A percentile compares a stretch with the other conserved stretches of the same genome.
Conservation (phyloP, 2,329 filamentous ascomycete genomes). For the Paecilomyces formosus region DNA sequence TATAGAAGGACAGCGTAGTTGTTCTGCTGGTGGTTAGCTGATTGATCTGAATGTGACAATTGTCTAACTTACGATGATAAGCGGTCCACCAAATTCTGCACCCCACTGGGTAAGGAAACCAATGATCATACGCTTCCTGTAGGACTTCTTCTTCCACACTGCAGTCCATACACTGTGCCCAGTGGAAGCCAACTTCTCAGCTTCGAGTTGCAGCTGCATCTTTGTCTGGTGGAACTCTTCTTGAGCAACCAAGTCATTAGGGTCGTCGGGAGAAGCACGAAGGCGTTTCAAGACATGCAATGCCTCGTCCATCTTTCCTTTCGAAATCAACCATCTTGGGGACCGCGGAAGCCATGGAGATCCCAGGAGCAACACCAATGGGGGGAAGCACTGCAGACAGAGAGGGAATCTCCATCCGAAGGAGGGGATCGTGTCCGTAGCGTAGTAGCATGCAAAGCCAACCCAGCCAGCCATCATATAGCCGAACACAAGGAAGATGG, state of each 20-base stretch:
- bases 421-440: slow-evolving; percentile 22
- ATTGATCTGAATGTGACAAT: neutral
- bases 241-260: slow-evolving; percentile 34
- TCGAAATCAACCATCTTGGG: slow-evolving; percentile 44
- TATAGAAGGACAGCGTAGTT: slow-evolving; percentile 42
- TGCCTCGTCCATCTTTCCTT: slow-evolving; percentile 40
- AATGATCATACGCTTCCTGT: slow-evolving; percentile 45
- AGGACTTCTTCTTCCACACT: slow-evolving; percentile 40
- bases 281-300: slow-evolving; percentile 35
- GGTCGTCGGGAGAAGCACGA: slow-evolving; percentile 30
- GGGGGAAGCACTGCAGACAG: slow-evolving; percentile 32
- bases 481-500: slow-evolving; percentile 42
- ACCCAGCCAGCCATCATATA: slow-evolving; percentile 41
- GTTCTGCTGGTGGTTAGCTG: slow-evolving; percentile 25
- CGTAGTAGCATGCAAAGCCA: slow-evolving; percentile 40
- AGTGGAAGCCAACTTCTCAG: slow-evolving; percentile 31
- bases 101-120: slow-evolving; percentile 49
- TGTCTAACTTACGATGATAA: slow-evolving; percentile 41
- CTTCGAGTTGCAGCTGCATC: slow-evolving; percentile 39
- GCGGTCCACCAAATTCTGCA: slow-evolving; percentile 45
- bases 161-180: slow-evolving; percentile 39
- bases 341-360: slow-evolving; percentile 40
- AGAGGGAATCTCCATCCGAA: slow-evolving; percentile 43
- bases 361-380: slow-evolving; percentile 33
- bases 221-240: slow-evolving; percentile 43